A percentile compares a stretch with the other conserved stretches of the same genome.
phyloP scores from a whole-genome alignment of 257 asterid species.

The Fraxinus anomala region DNA sequence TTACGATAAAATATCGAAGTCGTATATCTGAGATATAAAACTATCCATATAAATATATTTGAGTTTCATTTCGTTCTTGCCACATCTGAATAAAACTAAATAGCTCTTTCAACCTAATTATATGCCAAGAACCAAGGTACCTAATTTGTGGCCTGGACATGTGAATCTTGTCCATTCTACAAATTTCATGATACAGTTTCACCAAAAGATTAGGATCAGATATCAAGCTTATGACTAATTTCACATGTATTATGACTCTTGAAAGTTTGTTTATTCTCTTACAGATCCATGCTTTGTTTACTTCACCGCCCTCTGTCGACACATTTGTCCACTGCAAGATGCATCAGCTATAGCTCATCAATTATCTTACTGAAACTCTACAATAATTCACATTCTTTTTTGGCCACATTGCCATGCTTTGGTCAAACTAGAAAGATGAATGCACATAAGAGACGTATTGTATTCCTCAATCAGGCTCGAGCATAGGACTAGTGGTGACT shows the following conservation, averaged over 20 bases:
- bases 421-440: constrained; percentile 14
- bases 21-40: background rate
- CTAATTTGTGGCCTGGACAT: background rate
- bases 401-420: background rate
- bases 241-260: background rate
- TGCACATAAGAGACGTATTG: background rate
- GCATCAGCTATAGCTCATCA: constrained; percentile 7
- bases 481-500: constrained; percentile 15
- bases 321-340: constrained; percentile 10
- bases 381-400: constrained; percentile 8
- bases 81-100: background rate
- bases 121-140: background rate
- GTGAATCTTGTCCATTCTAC: background rate
- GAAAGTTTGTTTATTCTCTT: background rate
- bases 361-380: constrained; percentile 1
- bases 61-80: background rate
- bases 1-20: background rate
- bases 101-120: background rate
- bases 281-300: constrained; percentile 4
- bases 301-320: constrained; percentile 2
- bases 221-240: background rate
- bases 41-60: background rate
- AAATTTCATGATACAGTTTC: background rate
- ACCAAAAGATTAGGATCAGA: background rate
- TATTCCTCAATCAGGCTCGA: background rate